These are phyloP conservation scores for Boletus sp. DNA, from an alignment of 768 basidiomycete species.

Conservation along the genomic window DNA sequence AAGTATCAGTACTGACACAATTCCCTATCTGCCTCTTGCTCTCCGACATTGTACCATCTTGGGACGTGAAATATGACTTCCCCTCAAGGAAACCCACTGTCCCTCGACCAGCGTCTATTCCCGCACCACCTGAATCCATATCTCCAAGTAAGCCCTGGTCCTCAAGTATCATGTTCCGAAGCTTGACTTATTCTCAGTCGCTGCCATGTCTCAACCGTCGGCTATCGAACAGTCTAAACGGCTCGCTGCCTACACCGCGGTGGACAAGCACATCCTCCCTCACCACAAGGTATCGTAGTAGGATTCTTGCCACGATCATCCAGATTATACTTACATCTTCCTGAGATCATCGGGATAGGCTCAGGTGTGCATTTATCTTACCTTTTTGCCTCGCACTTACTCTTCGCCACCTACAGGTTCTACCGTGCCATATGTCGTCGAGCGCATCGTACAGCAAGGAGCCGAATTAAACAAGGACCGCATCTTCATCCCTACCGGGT, in stretches of 20 bases:
- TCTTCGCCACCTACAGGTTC: conserved; percentile 52
- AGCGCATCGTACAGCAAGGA: conserved; percentile 88
- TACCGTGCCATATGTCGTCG: conserved; percentile 95
- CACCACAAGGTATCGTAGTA: conserved; percentile 72
- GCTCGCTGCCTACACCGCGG: conserved; percentile 91
- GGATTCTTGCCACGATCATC: not conserved
- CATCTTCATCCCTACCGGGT: conserved; percentile 91
- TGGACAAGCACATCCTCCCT: conserved; percentile 82
- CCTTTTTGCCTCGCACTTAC: conserved; percentile 1
- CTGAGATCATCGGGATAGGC: conserved; percentile 82
- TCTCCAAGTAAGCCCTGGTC: conserved; percentile 8
- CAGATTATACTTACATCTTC: not conserved
- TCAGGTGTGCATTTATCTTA: conserved; percentile 50
- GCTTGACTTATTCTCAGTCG: conserved; percentile 2
- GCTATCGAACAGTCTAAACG: conserved; percentile 80
- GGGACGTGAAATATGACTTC: not conserved
- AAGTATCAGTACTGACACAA: not conserved
- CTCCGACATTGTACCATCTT: too few species aligned
- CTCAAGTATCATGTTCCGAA: not conserved
- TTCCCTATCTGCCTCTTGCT: not conserved
- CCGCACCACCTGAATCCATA: not conserved
- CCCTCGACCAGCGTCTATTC: conserved; percentile 11
- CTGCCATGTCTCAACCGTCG: conserved; percentile 29
- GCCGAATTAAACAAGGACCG: conserved; percentile 69
- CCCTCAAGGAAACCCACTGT: conserved; percentile 10